Evolutionary conservation across 805 yeast species (phyloP), one percentile per base, ranked within the genome.

Genomic region (Metschnikowia noctiluminum): DNA sequence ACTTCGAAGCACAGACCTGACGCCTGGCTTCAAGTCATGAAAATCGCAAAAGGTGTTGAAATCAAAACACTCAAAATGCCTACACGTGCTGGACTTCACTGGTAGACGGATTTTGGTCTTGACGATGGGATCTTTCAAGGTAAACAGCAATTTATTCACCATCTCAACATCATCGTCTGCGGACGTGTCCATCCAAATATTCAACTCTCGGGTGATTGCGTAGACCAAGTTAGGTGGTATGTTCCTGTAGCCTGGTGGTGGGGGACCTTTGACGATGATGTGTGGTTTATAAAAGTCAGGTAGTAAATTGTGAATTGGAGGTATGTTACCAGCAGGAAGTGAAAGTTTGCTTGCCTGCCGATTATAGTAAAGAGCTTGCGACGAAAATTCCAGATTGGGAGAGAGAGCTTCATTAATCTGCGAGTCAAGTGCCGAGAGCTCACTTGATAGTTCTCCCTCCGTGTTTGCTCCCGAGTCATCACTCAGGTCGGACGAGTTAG

Each of bases 51-150:
- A 73, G 36, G 58, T 70, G 11, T 71, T 70, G 44, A 65, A 70
- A 49, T 73, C 78, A 57, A 73, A 73, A 55, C 77, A 73, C 58
- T 71, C 77, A 52, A 73, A 71, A 52, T 73, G 78, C 30, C 54
- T 54, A 52, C 78, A 73, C 0, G 50, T 47, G 8, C 55, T 51
- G 6, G 76, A 64, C 55, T 71, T 73, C 9, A 73, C 69, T 2
- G 78, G 78, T 8, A 73, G 57, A 37, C 57, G 52, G 35, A 73
- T 73, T 46, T 63, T 70, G 34, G 69, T 63, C 26, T 69, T 70
- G 28, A 68, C 61, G n/a, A 70, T 55, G 3, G 78, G 78, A 50
- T 73, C 78, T 39, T 68, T 58, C 31, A 73, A 53, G 7, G 75
- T 60, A 49, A 71, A 72, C 0, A 66, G 58, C 48, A 71, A 57